phyloP scores from a whole-genome alignment of 2,329 filamentous ascomycete genomes.

The Fusarium globosum region DNA sequence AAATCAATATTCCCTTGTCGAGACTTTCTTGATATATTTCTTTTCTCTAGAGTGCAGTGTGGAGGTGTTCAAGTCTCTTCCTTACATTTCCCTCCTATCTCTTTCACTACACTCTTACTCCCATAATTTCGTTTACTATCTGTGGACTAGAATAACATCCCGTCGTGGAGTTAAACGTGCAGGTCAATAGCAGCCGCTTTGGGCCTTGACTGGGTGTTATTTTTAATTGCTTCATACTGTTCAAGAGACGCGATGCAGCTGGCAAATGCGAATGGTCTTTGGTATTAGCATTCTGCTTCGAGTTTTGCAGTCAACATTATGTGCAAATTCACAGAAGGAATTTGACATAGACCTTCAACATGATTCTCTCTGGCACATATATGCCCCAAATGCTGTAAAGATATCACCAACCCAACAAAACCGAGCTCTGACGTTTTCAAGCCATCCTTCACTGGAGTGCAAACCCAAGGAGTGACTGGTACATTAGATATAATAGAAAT shows the following conservation, averaged over 20 bases:
- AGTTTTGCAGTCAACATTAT: background rate
- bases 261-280: background rate
- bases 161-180: fast-evolving
- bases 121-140: fast-evolving
- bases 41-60: fast-evolving
- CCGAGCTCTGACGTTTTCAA: fast-evolving
- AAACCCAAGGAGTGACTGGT: fast-evolving
- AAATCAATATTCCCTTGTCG: fast-evolving
- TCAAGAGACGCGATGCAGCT: background rate
- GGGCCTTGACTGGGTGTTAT: fast-evolving
- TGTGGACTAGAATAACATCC: background rate
- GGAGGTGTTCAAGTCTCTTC: background rate
- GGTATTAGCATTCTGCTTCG: background rate
- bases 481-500: fast-evolving
- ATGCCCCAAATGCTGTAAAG: fast-evolving
- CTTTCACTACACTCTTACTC: fast-evolving
- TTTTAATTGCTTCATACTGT: no score
- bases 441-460: fast-evolving
- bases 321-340: fast-evolving
- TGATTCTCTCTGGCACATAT: fast-evolving
- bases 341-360: no score
- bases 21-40: background rate
- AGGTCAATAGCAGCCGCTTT: fast-evolving
- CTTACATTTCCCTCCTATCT: fast-evolving
- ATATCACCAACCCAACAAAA: background rate